Percentiles rank a stretch among this genome's conserved stretches.
Evolutionary conservation across 345 rosid genomes (phyloP).

Genomic region (Odontarrhena argentea): DNA sequence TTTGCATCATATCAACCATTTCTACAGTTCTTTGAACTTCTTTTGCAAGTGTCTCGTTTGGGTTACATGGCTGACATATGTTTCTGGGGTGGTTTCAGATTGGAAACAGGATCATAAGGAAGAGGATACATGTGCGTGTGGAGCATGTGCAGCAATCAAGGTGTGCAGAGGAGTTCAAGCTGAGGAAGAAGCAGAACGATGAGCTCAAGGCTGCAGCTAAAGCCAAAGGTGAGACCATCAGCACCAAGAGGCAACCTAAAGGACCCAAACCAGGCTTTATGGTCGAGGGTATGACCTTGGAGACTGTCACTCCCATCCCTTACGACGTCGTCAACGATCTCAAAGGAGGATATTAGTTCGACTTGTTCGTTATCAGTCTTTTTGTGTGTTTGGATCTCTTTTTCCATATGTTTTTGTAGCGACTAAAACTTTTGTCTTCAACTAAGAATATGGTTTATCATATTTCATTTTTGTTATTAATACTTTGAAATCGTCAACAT

Average conservation of each 20-base stretch:
- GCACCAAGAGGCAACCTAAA: slow-evolving; percentile 80
- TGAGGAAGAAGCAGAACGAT: slow-evolving; percentile 62
- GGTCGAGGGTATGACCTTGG: slow-evolving; percentile 79
- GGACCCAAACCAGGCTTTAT: slow-evolving; percentile 89
- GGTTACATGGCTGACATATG: neutral
- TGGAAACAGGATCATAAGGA: slow-evolving; percentile 66
- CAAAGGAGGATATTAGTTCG: slow-evolving; percentile 73
- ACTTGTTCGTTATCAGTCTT: neutral
- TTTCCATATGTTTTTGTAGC: neutral
- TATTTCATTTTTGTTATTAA: too few species aligned
- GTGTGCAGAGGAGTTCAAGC: slow-evolving; percentile 65
- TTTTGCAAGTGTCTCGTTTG: neutral
- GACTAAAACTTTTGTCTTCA: too few species aligned
- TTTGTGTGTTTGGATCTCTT: neutral
- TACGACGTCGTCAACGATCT: slow-evolving; percentile 90
- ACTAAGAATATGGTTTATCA: too few species aligned
- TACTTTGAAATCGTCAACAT: too few species aligned
- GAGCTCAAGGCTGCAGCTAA: slow-evolving; percentile 74
- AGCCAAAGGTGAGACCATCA: slow-evolving; percentile 61
- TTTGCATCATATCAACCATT: neutral
- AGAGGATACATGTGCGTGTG: slow-evolving; percentile 78
- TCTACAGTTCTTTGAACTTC: too few species aligned
- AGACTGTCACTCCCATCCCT: slow-evolving; percentile 83
- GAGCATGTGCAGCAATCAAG: slow-evolving; percentile 78
- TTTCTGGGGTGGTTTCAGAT: slow-evolving; percentile 42